Base-by-base conservation (phyloP, 163 green algal genomes). In the Trebouxiophyceae sp. region DNA sequence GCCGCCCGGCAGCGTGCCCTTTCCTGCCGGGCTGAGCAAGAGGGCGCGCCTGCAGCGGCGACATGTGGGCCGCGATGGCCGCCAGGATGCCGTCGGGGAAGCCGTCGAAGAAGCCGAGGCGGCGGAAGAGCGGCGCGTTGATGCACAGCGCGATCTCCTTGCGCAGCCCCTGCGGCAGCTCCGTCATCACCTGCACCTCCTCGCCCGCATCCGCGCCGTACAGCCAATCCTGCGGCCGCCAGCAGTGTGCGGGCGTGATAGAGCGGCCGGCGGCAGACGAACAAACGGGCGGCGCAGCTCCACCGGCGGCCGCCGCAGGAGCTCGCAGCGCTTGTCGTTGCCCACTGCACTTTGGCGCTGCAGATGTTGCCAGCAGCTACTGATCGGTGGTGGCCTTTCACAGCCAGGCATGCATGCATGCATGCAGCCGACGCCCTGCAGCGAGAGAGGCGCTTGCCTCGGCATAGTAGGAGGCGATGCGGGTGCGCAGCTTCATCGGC, bases 101-200 rank as follows among this genome's bases (percentile, higher is more conserved):
- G 46, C 47, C 62, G 23, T 47, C 20, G 61, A 77, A 73, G 39
- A 77, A 34, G 5, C 31, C 28, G 56, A 77, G 60, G 23, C 45
- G 31, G 3, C 20, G 7, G 16, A 76, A 67, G 27, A 69, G 30
- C 12, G 29, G 29, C 3, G 20, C 46, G 54, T 77, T 77, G 22
- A 67, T 32, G 30, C 62, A 30, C 54, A 57, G 61, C 0, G 65
- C 45, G 34, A 77, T 70, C 27, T 73, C 65, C 60, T 70, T 59
- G 3, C 70, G 54, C 30, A 77, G 60, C 32, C 7, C 39, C 3
- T 77, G 65, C 1, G 65, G 70, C 60, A 77, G 54, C 55, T 77
- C 65, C 5, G 33, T 30, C 45, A 77, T 67, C 24, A 69, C 33
- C 12, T 60, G 29, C 46, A 67, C 62, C 62, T 67, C 62, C 47